phyloP scores from a whole-genome alignment of 768 basidiomycete genomes.

The Macrocybe gigantea region DNA sequence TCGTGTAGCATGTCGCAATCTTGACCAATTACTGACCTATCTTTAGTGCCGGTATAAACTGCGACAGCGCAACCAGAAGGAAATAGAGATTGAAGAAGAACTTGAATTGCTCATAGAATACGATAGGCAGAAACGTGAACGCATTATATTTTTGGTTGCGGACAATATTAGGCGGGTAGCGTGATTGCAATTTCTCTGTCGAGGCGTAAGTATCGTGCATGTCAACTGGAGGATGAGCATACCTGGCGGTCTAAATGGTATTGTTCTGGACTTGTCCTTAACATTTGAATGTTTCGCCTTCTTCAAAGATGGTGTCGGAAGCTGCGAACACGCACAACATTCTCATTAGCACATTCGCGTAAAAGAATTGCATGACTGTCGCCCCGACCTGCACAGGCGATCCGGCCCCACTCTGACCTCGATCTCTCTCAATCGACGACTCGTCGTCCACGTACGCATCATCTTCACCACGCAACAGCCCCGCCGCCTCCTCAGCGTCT shows the following conservation, averaged over 20 bases:
- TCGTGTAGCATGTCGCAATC: not conserved
- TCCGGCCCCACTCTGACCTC: too few relatives aligned
- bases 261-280: slow-evolving; percentile 71
- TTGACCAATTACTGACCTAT: slow-evolving; percentile 57
- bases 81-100: slow-evolving; percentile 99
- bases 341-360: not conserved
- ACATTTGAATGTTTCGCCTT: slow-evolving; percentile 14
- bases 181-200: slow-evolving; percentile 64
- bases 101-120: slow-evolving; percentile 99
- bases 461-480: slow-evolving; percentile 37
- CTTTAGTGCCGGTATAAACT: slow-evolving; percentile 93
- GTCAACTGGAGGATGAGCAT: slow-evolving; percentile 6
- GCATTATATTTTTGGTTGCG: slow-evolving; percentile 98
- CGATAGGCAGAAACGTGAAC: slow-evolving; percentile 94
- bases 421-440: too few relatives aligned
- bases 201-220: not conserved
- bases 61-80: slow-evolving; percentile 91
- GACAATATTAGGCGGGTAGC: slow-evolving; percentile 84
- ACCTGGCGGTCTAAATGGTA: slow-evolving; percentile 77
- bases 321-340: slow-evolving; percentile 6
- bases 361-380: too few relatives aligned
- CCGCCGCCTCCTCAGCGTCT: slow-evolving; percentile 46
- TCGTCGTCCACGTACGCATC: slow-evolving; percentile 34
- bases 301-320: slow-evolving; percentile 9
- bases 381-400: too few relatives aligned